phyloP scores from a whole-genome alignment of 805 yeast genomes.

The Wickerhamomyces chaumierensis region DNA sequence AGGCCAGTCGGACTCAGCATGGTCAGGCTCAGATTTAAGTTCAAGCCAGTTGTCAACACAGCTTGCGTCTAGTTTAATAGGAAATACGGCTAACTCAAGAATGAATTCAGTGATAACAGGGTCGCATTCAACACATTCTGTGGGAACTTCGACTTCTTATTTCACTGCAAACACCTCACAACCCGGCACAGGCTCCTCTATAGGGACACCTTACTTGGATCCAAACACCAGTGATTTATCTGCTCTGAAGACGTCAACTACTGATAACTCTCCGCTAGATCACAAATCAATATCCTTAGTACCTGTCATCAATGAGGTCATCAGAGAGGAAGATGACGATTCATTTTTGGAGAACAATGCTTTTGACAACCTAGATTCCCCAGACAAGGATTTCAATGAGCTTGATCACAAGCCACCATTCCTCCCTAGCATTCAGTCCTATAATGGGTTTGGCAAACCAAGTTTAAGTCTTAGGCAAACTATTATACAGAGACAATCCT shows the following conservation, averaged over 20 bases:
- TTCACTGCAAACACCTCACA: too few relatives aligned
- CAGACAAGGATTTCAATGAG: conserved; percentile 3
- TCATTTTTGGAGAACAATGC: not conserved
- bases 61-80: too few relatives aligned
- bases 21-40: too few relatives aligned
- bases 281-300: not conserved
- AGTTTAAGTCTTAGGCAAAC: conserved; percentile 18
- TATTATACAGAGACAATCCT: conserved; percentile 19
- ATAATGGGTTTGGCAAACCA: conserved; percentile 11
- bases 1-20: too few relatives aligned
- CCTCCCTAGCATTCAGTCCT: conserved; percentile 5
- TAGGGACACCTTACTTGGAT: too few relatives aligned
- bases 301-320: conserved; percentile 1
- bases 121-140: not conserved
- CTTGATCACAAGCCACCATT: conserved; percentile 14
- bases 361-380: not conserved
- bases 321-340: conserved; percentile 1
- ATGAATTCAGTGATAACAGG: too few relatives aligned
- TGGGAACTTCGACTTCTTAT: conserved; percentile 1
- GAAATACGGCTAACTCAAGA: too few relatives aligned
- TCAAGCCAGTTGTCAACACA: too few relatives aligned
- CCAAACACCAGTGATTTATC: too few relatives aligned
- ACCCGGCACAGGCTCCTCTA: too few relatives aligned
- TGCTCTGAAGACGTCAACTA: too few relatives aligned
- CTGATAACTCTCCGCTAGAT: not conserved